Evolutionary conservation across 805 yeast species (phyloP), one percentile per base, ranked within the genome.

Genomic region (Candida odintsovae): DNA sequence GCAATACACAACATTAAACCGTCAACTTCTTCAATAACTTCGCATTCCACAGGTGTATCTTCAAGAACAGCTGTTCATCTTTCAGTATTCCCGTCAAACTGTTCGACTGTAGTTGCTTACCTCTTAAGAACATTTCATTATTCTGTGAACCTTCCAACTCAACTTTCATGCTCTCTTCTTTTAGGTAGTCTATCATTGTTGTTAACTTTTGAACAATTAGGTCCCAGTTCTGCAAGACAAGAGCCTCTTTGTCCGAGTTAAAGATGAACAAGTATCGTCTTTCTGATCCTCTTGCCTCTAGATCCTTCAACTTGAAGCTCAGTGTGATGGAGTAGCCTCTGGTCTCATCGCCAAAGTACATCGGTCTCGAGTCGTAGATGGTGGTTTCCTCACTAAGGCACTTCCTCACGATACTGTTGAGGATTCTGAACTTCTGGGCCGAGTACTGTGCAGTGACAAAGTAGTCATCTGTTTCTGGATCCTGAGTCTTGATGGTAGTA

Each of bases 211-310:
- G 58, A 15, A 67, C 61, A 1, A 82, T 70, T 40, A 73, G 60
- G 35, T 76, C 73, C 82, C 86, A 83, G 50, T 76, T 72, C 26
- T 68, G 63, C n/a, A 82, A 62, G 15, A 84, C 59, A 15, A 65
- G 71, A n/a, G 66, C 56, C 49, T 77, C 86, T 19, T 72, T 66
- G 54, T 81, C 85, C 11, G 77, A 67, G 2, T 81, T 72, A 13
- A 83, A 78, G 47, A 83, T 71, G 18, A 82, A 60, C 1, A 83
- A 71, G 54, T 83, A 85, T 44, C 85, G 74, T 48, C 92, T 67
- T 59, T 85, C 90, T 1, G 84, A 78, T 2, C 92, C 92, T 46
- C 92, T 69, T 0, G 92, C 90, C 41, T 78, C 77, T 12, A 71
- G 64, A 60, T 85, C 92, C 37, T 70, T 69, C 26, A 83, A 61